Percentiles rank a stretch among this genome's conserved stretches.
These are phyloP conservation scores for Paramecium sexaurelia DNA, from an alignment of 73 alveolate genomes.

Conservation along the genomic window DNA sequence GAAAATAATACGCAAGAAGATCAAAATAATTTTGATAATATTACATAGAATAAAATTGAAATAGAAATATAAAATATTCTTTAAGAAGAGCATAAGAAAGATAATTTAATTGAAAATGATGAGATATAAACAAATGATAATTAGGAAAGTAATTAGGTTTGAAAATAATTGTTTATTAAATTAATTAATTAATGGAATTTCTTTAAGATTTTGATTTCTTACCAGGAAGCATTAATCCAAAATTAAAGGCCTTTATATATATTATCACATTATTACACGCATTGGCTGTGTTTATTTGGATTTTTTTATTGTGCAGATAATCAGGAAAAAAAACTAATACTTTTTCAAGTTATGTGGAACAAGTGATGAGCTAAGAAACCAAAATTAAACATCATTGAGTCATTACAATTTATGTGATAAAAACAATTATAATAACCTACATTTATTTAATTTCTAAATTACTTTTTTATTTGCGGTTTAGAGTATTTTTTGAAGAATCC, in stretches of 20 bases:
- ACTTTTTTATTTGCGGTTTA: neutral
- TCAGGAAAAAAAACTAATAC: neutral
- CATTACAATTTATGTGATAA: neutral
- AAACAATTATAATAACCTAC: neutral
- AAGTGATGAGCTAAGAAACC: neutral
- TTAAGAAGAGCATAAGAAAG: neutral
- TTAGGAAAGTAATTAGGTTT: neutral
- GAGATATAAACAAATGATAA: neutral
- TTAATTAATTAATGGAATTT: conserved; percentile 7
- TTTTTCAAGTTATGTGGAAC: conserved; percentile 41
- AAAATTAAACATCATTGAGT: conserved; percentile 12
- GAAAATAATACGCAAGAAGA: neutral
- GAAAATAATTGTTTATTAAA: neutral
- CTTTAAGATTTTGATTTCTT: conserved; percentile 29
- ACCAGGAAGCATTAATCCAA: conserved; percentile 22
- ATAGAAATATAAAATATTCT: no score
- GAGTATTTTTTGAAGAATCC: no score
- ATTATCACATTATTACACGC: neutral
- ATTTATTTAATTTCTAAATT: neutral
- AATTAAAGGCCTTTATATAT: neutral
- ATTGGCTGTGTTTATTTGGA: neutral
- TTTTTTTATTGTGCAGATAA: conserved; percentile 1
- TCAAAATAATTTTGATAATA: neutral
- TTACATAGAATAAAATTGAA: neutral
- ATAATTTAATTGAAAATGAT: neutral